Base-by-base conservation (phyloP, 1,284 basidiomycete genomes). In the Gymnopus androsaceus region DNA sequence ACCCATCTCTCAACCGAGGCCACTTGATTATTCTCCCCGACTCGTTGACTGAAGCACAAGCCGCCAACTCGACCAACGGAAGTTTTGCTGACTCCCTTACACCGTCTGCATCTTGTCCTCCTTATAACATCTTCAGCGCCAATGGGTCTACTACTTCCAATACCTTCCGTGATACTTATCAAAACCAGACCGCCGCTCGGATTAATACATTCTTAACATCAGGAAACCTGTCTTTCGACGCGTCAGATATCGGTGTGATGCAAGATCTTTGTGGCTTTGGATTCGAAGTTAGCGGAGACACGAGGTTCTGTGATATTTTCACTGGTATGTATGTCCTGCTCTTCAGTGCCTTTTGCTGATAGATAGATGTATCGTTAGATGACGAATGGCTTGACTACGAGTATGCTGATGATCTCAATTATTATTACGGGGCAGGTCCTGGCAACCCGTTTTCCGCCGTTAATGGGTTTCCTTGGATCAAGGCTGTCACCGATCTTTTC, bases 331-430 rank as follows among this genome's bases (percentile, higher is more conserved):
- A 23, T n/a, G 19, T 36, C 15, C 8, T 44, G 23, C 11, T 45
- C 15, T 15, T 30, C 11, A 14, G 3, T 23, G 30, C 25, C 5
- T 17, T 23, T 36, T 4, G 15, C 3, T 14, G n/a, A n/a, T n/a
- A n/a, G 31, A 15, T 55, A 78, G 5, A 66, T 33, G 14, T 50
- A 52, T 28, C 15, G n/a, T 1, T 67, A 69, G 85, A 84, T 48
- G 71, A 81, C 7, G 86, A 88, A 66, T 78, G 81, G 68, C 69
- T 82, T 2, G 76, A 81, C 12, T 70, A 76, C 30, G 71, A 77
- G 40, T 78, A 81, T 55, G 79, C 80, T 7, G 72, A 80, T 41
- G 85, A 88, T 57, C 72, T 88, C 45, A 76, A 76, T 57, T 78
- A 78, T 50, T 78, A 76, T 59, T 78, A 77, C 47, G 75, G 75